Evolutionary conservation across 2,329 filamentous ascomycete species (phyloP), one percentile per base, ranked within the genome.

Genomic region (Fusarium sp.): DNA sequence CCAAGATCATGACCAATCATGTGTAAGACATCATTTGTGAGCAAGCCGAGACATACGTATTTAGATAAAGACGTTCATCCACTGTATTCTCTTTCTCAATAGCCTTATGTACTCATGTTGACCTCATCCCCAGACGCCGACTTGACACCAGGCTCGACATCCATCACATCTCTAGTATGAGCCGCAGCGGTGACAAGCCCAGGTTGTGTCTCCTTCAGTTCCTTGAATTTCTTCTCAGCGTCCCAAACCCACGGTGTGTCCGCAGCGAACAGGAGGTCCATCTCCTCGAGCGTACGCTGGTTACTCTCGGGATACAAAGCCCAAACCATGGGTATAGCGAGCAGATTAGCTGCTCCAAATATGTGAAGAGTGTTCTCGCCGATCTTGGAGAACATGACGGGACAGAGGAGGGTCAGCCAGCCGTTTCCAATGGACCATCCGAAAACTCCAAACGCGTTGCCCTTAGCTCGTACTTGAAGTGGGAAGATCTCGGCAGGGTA

Each of bases 341-440:
- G 77, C 10, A 88, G 78, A 73, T 92, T 93, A 74, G 85, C 87
- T 6, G 85, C 88, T 2, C 86, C 91, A 71, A 93, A 94, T 51
- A 94, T 89, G 75, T 92, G 91, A 1, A 93, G 81, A 0, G 90
- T 93, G 73, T 91, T 92, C 66, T 92, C 89, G 23, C 86, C 66
- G 5, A 69, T 70, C 4, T 57, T 66, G 1, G 57, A 62, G 6
- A 69, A 69, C 66, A 69, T 70, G 1, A 85, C 81, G 0, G 87
- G 87, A 10, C 85, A 83, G 1, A 89, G 78, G 0, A 89, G 80
- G 1, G 79, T 78, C 49, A 78, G 18, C 88, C 89, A 91, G 16
- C 90, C 90, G 68, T 92, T 92, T 0, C 91, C 91, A 51, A 93
- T 92, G 15, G 84, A 87, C 91, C 91, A 94, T 0, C 91, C 91